A percentile compares a stretch with the other conserved stretches of the same genome.
These are phyloP conservation scores for Corchorus olitorius DNA, from an alignment of 345 rosid genomes.

Conservation along the genomic window DNA sequence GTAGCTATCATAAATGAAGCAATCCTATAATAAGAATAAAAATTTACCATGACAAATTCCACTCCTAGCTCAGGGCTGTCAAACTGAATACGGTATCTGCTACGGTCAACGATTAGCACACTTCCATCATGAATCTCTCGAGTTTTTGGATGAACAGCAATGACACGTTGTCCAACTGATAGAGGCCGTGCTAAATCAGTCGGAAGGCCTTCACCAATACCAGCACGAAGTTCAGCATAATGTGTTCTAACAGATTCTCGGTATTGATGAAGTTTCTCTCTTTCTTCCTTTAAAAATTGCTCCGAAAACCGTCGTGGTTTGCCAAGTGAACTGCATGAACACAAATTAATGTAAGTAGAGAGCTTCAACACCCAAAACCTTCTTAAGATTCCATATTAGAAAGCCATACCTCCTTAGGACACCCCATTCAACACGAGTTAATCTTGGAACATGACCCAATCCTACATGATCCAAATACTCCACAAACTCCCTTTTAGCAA, in stretches of 20 bases:
- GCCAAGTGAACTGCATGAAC: slow-evolving; percentile 74
- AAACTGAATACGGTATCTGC: slow-evolving; percentile 66
- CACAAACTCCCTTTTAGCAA: slow-evolving; percentile 81
- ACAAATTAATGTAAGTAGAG: slow-evolving; percentile 14
- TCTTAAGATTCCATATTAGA: slow-evolving; percentile 16
- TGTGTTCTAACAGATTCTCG: slow-evolving; percentile 77
- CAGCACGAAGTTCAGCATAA: slow-evolving; percentile 68
- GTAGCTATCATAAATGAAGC: slow-evolving; percentile 6
- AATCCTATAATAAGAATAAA: neutral
- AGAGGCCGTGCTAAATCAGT: slow-evolving; percentile 80
- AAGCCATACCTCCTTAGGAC: slow-evolving; percentile 68
- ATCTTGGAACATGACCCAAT: slow-evolving; percentile 77
- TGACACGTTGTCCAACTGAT: slow-evolving; percentile 70
- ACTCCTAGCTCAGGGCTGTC: slow-evolving; percentile 64
- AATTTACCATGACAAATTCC: slow-evolving; percentile 72
- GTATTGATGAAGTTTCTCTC: slow-evolving; percentile 69
- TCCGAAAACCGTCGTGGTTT: slow-evolving; percentile 78
- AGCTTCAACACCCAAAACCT: slow-evolving; percentile 3
- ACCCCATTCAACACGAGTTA: slow-evolving; percentile 93
- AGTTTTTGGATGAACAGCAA: slow-evolving; percentile 70
- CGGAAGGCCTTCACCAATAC: slow-evolving; percentile 77
- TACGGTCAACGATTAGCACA: slow-evolving; percentile 69
- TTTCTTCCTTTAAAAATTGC: slow-evolving; percentile 81
- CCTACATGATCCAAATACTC: slow-evolving; percentile 89
- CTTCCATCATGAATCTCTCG: slow-evolving; percentile 76